Conservation (phyloP, 2,329 filamentous ascomycete genomes). For the Aspergillus bombycis region DNA sequence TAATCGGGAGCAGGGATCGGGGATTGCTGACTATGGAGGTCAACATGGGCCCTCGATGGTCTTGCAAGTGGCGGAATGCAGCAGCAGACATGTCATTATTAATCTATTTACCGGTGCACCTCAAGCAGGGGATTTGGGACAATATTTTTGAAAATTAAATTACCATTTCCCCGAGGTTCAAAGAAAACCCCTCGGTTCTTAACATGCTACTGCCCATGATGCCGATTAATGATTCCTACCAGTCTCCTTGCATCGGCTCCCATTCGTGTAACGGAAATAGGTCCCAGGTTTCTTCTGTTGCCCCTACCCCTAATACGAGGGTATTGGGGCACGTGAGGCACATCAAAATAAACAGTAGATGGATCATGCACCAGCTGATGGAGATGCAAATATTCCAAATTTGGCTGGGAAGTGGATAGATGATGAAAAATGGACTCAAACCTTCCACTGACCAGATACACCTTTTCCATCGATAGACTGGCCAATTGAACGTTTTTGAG, state of each 20-base stretch:
- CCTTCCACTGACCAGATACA: neutral
- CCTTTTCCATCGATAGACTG: neutral
- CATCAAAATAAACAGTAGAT: neutral
- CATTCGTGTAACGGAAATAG: neutral
- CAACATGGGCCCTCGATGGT: no score
- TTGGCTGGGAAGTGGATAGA: neutral
- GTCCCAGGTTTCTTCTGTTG: neutral
- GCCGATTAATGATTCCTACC: neutral
- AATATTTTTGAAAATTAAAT: no score
- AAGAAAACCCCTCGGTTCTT: no score
- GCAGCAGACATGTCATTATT: no score
- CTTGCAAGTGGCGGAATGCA: no score
- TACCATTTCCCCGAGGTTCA: no score
- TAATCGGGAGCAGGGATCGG: no score
- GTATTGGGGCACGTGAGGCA: neutral
- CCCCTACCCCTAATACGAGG: neutral
- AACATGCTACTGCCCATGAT: no score
- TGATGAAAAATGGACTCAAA: neutral
- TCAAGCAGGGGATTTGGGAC: no score
- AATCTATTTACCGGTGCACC: no score
- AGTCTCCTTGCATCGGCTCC: neutral
- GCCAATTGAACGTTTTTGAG: neutral
- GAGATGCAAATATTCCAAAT: slow-evolving; percentile 3
- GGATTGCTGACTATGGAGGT: no score
- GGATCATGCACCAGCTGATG: neutral